Evolutionary conservation across 148 eudicot genomes (phyloP).

Genomic region (Limonium bicolor): DNA sequence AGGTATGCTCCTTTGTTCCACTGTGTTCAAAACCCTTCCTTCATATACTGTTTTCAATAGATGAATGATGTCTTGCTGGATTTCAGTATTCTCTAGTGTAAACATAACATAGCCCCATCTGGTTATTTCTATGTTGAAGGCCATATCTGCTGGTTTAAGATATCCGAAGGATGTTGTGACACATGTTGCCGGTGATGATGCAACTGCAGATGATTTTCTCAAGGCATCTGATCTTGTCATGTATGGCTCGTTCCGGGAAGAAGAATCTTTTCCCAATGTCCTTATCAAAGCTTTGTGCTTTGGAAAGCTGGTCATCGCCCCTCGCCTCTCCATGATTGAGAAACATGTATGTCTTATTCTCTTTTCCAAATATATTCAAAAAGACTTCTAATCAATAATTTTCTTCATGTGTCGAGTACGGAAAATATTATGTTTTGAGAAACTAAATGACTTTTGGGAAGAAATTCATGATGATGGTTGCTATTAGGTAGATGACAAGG

Average conservation of each 20-base stretch:
- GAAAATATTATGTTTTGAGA: background rate
- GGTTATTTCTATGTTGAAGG: constrained; percentile 24
- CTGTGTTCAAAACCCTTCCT: background rate
- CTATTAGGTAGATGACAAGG: constrained; percentile 73
- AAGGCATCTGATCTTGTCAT: constrained; percentile 49
- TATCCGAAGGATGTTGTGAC: constrained; percentile 55
- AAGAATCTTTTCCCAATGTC: constrained; percentile 59
- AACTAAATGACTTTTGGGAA: background rate
- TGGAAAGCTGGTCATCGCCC: constrained; percentile 78
- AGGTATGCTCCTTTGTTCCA: constrained; percentile 28
- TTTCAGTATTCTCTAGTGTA: background rate
- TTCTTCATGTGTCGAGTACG: background rate
- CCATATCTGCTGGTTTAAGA: constrained; percentile 42
- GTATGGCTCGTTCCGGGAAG: constrained; percentile 87
- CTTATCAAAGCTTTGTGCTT: constrained; percentile 69
- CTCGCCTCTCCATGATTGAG: constrained; percentile 46
- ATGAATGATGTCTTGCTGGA: no score
- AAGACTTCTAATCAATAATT: no score
- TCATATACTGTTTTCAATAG: background rate
- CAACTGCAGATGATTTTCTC: constrained; percentile 30
- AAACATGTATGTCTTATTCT: constrained; percentile 52
- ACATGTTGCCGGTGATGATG: constrained; percentile 46
- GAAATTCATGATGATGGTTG: constrained; percentile 20
- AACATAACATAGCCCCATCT: background rate
- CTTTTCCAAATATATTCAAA: no score